Conservation (phyloP, 2,329 filamentous ascomycete species). For the Colletotrichum ledebouriae region DNA sequence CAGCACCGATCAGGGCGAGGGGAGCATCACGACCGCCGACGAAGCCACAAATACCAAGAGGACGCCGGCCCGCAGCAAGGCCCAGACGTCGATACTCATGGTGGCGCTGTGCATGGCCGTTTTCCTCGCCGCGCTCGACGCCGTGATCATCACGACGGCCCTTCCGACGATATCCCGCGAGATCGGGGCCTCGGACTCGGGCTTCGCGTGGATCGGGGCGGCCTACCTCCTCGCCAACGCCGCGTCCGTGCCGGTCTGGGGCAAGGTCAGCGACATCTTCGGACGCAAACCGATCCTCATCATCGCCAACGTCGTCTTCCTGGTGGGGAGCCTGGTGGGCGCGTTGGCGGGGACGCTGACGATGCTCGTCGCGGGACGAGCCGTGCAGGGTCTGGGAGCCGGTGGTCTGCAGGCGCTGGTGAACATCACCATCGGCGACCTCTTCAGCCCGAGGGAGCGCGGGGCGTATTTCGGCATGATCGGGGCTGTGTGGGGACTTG, state of each 20-base stretch:
- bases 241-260: slow-evolving; percentile 77
- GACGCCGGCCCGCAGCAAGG: slow-evolving; percentile 50
- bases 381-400: slow-evolving; percentile 68
- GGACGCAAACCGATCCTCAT: slow-evolving; percentile 69
- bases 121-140: slow-evolving; percentile 68
- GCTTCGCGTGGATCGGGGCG: slow-evolving; percentile 84
- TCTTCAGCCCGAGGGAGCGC: slow-evolving; percentile 65
- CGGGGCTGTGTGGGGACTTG: slow-evolving; percentile 73
- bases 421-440: slow-evolving; percentile 70
- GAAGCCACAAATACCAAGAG: background rate
- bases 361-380: slow-evolving; percentile 40
- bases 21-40: slow-evolving; percentile 27
- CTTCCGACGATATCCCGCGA: slow-evolving; percentile 74
- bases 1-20: slow-evolving; percentile 16
- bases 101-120: slow-evolving; percentile 59
- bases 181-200: slow-evolving; percentile 73
- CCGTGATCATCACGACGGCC: slow-evolving; percentile 76
- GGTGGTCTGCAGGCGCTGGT: slow-evolving; percentile 71
- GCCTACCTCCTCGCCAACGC: slow-evolving; percentile 80
- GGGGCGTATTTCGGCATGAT: slow-evolving; percentile 67
- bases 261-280: slow-evolving; percentile 71
- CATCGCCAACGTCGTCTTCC: slow-evolving; percentile 64
- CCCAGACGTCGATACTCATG: slow-evolving; percentile 56
- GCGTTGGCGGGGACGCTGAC: slow-evolving; percentile 54
- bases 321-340: slow-evolving; percentile 67